Conservation (phyloP, 192 early-diverging fungal species). For the Linderina pennispora region DNA sequence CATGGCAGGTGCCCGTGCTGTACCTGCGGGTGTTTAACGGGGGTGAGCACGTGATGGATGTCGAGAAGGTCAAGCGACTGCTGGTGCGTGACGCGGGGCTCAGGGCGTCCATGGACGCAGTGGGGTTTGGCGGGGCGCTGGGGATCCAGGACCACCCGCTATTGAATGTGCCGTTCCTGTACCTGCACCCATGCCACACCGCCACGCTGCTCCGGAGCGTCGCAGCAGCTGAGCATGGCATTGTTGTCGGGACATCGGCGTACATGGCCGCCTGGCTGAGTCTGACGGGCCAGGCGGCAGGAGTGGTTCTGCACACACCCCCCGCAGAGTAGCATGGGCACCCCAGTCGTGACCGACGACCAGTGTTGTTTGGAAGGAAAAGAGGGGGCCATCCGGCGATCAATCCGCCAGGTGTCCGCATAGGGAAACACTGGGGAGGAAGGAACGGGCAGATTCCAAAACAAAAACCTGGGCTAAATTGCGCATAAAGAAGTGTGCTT, state of each 20-base stretch:
- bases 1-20: slow-evolving; percentile 38
- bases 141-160: slow-evolving; percentile 39
- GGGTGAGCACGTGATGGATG: slow-evolving; percentile 8
- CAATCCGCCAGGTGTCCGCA: too few species aligned
- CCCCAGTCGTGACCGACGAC: too few species aligned
- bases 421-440: too few species aligned
- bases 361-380: too few species aligned
- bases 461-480: too few species aligned
- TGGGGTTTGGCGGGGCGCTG: slow-evolving; percentile 46
- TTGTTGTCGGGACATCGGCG: slow-evolving; percentile 5
- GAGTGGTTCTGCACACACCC: slow-evolving; percentile 27
- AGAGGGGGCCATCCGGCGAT: too few species aligned
- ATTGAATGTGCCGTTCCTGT: slow-evolving; percentile 24
- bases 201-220: slow-evolving; percentile 27
- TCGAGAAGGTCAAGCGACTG: slow-evolving; percentile 1
- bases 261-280: slow-evolving; percentile 35
- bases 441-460: too few species aligned
- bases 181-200: slow-evolving; percentile 45
- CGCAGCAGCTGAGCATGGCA: not conserved
- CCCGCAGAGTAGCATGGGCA: too few species aligned
- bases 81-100: slow-evolving; percentile 14
- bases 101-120: slow-evolving; percentile 18
- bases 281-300: slow-evolving; percentile 30
- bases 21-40: slow-evolving; percentile 12
- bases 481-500: too few species aligned